phyloP scores from a whole-genome alignment of 192 early-diverging fungal species.

The Gaertneriomyces semiglobifer region DNA sequence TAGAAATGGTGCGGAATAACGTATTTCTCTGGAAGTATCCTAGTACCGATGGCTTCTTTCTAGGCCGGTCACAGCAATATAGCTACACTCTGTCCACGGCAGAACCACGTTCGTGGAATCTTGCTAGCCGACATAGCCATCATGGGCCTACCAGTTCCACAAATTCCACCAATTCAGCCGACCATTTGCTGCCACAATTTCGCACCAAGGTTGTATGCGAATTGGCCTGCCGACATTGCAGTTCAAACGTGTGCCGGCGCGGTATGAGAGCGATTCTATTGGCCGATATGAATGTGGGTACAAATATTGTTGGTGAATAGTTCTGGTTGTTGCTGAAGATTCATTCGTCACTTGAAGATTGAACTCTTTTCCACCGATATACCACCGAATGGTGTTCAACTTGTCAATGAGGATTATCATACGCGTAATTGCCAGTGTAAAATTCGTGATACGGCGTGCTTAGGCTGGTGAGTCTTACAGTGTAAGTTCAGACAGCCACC shows the following conservation, averaged over 20 bases:
- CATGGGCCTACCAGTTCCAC: no score
- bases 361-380: slow-evolving; percentile 19
- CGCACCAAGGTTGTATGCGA: slow-evolving; percentile 69
- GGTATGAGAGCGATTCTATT: slow-evolving; percentile 83
- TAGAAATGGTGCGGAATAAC: no score
- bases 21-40: no score
- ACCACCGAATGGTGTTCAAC: slow-evolving; percentile 45
- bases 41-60: no score
- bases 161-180: not conserved
- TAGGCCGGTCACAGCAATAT: no score
- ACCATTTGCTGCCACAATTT: slow-evolving; percentile 50
- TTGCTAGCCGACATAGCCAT: no score
- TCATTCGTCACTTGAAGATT: not conserved
- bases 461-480: slow-evolving; percentile 57
- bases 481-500: no score
- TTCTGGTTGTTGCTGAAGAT: not conserved
- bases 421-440: slow-evolving; percentile 75
- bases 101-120: no score
- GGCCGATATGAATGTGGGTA: slow-evolving; percentile 56
- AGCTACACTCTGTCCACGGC: no score
- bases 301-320: not conserved
- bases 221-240: slow-evolving; percentile 67
- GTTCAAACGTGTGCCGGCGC: slow-evolving; percentile 55
- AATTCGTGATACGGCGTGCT: slow-evolving; percentile 76
- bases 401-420: slow-evolving; percentile 74